These are phyloP conservation scores for Neonectria magnoliae DNA, from an alignment of 2,329 filamentous ascomycete species.

Conservation along the genomic window DNA sequence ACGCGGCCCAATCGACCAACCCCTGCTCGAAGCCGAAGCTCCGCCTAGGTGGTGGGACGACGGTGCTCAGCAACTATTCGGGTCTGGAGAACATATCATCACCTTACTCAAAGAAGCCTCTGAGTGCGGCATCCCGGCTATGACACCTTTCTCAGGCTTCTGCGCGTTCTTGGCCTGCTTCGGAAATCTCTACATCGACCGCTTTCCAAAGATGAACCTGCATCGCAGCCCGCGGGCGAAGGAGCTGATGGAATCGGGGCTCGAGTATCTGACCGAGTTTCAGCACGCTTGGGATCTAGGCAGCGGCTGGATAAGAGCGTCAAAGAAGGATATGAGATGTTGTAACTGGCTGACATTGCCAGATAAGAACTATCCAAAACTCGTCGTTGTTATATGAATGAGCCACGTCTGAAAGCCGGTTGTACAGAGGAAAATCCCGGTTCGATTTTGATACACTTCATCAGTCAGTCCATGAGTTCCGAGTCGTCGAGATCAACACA, in stretches of 20 bases:
- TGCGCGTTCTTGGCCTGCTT: conserved; percentile 57
- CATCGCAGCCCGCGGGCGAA: conserved; percentile 27
- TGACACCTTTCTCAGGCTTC: conserved; percentile 57
- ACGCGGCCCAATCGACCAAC: conserved; percentile 52
- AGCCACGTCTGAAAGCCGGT: conserved; percentile 32
- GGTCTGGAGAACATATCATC: conserved; percentile 49
- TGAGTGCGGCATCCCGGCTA: conserved; percentile 48
- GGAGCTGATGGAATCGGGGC: conserved; percentile 32
- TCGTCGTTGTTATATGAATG: conserved; percentile 33
- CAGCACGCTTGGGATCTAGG: conserved; percentile 37
- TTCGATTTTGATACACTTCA: conserved; percentile 34
- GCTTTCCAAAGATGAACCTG: conserved; percentile 54
- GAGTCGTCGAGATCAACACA: conserved; percentile 34
- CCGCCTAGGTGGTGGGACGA: conserved; percentile 54
- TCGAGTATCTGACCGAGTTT: conserved; percentile 38
- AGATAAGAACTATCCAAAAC: conserved; percentile 41
- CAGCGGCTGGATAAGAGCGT: conserved; percentile 32
- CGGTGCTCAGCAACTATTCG: conserved; percentile 49
- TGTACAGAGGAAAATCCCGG: conserved; percentile 32
- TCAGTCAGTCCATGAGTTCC: conserved; percentile 36
- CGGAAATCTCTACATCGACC: conserved; percentile 52
- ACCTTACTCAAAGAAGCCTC: conserved; percentile 50
- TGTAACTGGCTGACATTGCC: not conserved
- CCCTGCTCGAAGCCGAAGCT: conserved; percentile 50
- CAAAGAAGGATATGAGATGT: too few relatives aligned